Evolutionary conservation across 2,329 filamentous ascomycete genomes (phyloP), one percentile per base, ranked within the genome.

Genomic region (Coleophoma crateriformis): DNA sequence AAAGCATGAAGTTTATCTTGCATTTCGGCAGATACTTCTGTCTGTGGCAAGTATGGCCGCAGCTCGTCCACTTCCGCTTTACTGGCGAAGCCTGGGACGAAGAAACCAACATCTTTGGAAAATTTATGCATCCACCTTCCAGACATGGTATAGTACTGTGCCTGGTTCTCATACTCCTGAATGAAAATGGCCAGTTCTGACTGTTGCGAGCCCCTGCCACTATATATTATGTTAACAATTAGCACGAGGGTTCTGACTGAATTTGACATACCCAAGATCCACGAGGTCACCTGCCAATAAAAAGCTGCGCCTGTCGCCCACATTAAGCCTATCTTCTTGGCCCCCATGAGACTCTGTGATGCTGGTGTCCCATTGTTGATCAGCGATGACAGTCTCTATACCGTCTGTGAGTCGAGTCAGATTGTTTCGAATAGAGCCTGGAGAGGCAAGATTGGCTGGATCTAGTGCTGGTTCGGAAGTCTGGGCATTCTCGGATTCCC

Each of bases 141-240:
- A 45, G 71, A 66, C 58, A 75, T 69, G 7, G 71, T 73, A 58
- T 74, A 75, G 58, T 75, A 76, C 49, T 79, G 76, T 34, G 64
- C 67, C 27, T 67, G 58, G 3, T 33, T 55, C 2, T 63, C 64
- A 19, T 75, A 37, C 39, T 71, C 64, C 43, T 71, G 69, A 4
- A 78, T 65, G 53, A 71, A 78, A 27, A 80, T 71, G 4, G 71
- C 76, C 43, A 79, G 63, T 13, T 75, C 62, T 22, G 49, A 56
- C 19, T 48, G 33, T 22, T 47, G 48, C 34, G 46, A 45, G 35
- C 52, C 52, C 19, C 20, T 12, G 15, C 50, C 48, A 13, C 61
- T 62, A 45, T 22, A 45, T 20, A 12, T n/a, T 17, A 11, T 7
- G 8, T 27, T 27, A 27, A 27, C 5, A 27, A 7, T 7, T 27